Evolutionary conservation across 148 eudicot genomes (phyloP), one percentile per base, ranked within the genome.

Genomic region (Arbutus unedo): DNA sequence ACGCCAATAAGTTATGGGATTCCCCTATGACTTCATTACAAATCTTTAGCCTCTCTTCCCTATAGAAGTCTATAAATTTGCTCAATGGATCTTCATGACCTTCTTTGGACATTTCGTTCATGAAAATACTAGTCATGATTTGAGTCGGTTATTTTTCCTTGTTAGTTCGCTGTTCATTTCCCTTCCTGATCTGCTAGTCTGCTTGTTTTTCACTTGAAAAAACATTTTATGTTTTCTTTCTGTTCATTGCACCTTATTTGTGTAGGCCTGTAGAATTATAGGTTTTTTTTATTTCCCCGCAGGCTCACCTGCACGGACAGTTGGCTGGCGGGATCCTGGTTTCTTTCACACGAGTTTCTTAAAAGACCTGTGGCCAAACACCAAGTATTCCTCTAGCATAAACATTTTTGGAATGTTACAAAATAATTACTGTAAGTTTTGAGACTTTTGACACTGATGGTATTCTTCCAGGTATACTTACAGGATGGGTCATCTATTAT

Each of bases 241-340:
- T 67, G 72, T 67, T 5, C 54, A 31, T 67, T 67, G 45, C 72
- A 31, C 72, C 45, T 31, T 8, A 8, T 67, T 67, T 25, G 44
- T 25, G 71, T 66, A 11, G 14, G 15, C 23, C 38, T 64, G 21
- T 64, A 64, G 70, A 13, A 64, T 23, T 64, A 75, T 84, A 31
- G 21, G 64, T 19, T 83, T 76, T 66, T 21, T 77, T 67, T 23
- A 48, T 83, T 73, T 25, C 73, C 74, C 50, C 82, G 85, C 85
- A 96, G 99, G 95, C 77, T 85, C 94, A 81, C 99, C 99, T 53
- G 99, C 98, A 49, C 87, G 98, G 74, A 94, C 99, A 31, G 97
- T 96, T 73, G 99, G 99, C 49, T 96, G 99, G 99, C 97, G 95
- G 45, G 93, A 96, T 86, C 98, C 98, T 78, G 99, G 98, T 18